Conservation (phyloP, 2,329 filamentous ascomycete species). For the Ceratocystis papillata region DNA sequence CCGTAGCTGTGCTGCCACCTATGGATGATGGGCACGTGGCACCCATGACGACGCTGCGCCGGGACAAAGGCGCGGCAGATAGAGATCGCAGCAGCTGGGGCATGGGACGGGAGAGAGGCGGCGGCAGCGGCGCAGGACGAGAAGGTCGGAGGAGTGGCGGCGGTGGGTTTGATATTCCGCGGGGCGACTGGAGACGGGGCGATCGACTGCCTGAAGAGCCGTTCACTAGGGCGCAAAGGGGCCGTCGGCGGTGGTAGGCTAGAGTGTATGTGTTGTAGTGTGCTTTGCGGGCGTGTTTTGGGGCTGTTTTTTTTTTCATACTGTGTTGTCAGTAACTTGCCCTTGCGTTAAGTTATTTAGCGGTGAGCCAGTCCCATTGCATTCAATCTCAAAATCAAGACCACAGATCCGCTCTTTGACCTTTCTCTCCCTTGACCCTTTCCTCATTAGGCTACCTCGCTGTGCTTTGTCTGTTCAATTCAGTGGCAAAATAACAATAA, state of each 20-base stretch:
- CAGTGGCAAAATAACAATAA: neutral
- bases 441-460: neutral
- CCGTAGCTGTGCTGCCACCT: constrained; percentile 69
- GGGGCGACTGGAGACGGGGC: constrained; percentile 29
- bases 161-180: constrained; percentile 27
- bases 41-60: constrained; percentile 44
- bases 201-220: constrained; percentile 27
- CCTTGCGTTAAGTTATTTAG: too few species aligned
- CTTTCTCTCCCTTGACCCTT: neutral
- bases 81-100: constrained; percentile 20
- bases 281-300: too few species aligned
- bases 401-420: neutral
- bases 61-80: constrained; percentile 32
- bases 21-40: constrained; percentile 63
- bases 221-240: neutral
- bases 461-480: neutral
- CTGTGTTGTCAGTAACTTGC: neutral
- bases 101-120: neutral
- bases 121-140: constrained; percentile 20
- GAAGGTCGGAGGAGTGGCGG: constrained; percentile 27
- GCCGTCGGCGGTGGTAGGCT: neutral
- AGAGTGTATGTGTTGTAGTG: neutral
- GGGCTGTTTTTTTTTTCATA: neutral
- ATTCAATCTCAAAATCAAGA: too few species aligned
- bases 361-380: too few species aligned